Conservation (phyloP, 75 land plant genomes). For the Pinus taeda region DNA sequence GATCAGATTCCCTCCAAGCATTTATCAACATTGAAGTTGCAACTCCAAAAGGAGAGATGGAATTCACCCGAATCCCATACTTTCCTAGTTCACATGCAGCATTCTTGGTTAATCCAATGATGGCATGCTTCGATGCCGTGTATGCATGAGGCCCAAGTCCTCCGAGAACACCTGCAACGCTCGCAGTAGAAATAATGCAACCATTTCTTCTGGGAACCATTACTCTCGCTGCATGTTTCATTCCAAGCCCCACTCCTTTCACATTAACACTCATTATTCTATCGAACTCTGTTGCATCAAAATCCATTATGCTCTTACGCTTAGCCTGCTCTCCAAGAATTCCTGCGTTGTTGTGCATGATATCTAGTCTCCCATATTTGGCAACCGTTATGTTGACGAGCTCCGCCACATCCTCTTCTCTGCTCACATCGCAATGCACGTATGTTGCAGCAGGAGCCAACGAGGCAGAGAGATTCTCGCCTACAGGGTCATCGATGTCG, state of each 20-base stretch:
- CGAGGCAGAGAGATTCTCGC: conserved; percentile 1
- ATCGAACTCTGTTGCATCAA: conserved; percentile 28
- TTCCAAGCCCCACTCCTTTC: conserved; percentile 24
- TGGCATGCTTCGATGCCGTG: conserved; percentile 51
- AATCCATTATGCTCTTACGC: conserved; percentile 5
- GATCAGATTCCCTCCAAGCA: background rate
- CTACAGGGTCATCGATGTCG: conserved; percentile 50
- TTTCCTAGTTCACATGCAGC: conserved; percentile 43
- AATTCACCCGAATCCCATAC: conserved; percentile 52
- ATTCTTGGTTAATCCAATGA: conserved; percentile 41
- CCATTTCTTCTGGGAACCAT: conserved; percentile 37
- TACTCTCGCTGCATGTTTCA: conserved; percentile 53
- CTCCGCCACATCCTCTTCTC: conserved; percentile 48
- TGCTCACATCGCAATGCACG: conserved; percentile 67
- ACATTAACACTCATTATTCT: conserved; percentile 28
- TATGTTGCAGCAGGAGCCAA: conserved; percentile 40
- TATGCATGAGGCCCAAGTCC: conserved; percentile 24
- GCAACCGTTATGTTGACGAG: conserved; percentile 34
- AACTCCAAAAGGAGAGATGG: conserved; percentile 45
- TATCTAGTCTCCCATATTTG: conserved; percentile 52
- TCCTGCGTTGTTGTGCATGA: conserved; percentile 80
- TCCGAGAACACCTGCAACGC: too few relatives aligned
- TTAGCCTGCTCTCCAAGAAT: background rate
- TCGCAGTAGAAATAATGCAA: conserved; percentile 34
- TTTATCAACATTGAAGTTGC: conserved; percentile 1